Evolutionary conservation across 2,329 filamentous ascomycete genomes (phyloP).

Genomic region (Didymella sp.): DNA sequence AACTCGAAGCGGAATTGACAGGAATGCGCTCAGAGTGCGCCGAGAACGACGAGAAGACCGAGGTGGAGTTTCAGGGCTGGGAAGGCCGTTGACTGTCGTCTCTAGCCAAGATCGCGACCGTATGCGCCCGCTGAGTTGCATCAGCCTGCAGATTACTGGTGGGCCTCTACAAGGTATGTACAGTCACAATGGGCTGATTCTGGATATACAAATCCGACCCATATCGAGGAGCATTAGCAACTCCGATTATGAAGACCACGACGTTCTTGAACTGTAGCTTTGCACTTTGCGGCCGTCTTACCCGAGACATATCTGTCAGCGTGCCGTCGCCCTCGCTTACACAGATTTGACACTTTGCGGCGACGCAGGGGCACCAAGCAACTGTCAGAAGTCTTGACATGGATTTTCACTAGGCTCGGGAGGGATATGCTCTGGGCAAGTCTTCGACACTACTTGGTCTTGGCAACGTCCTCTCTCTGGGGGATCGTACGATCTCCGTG

Average conservation of each 20-base stretch:
- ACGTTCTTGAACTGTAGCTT: background rate
- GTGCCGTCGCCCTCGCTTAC: constrained; percentile 3
- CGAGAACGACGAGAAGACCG: constrained; percentile 17
- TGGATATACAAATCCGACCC: background rate
- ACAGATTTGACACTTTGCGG: constrained; percentile 5
- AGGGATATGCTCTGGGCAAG: constrained; percentile 7
- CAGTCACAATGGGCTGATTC: background rate
- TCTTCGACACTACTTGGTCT: constrained; percentile 14
- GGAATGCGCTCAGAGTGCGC: constrained; percentile 5
- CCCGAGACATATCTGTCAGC: constrained; percentile 7
- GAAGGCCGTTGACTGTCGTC: constrained; percentile 3
- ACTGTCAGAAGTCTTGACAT: constrained; percentile 21
- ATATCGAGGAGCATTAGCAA: background rate
- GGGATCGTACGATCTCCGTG: constrained; percentile 12
- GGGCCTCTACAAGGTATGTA: constrained; percentile 5
- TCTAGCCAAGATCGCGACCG: background rate
- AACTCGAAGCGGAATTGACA: constrained; percentile 7
- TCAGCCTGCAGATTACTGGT: constrained; percentile 5
- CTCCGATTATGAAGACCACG: background rate
- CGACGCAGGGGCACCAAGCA: constrained; percentile 19
- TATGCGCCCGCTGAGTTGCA: constrained; percentile 8
- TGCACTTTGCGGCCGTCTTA: constrained; percentile 9
- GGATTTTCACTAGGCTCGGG: constrained; percentile 1
- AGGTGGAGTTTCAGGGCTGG: constrained; percentile 14
- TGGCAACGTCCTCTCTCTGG: constrained; percentile 25